Conservation (phyloP, 2,329 filamentous ascomycete genomes). For the Neurospora sp. region DNA sequence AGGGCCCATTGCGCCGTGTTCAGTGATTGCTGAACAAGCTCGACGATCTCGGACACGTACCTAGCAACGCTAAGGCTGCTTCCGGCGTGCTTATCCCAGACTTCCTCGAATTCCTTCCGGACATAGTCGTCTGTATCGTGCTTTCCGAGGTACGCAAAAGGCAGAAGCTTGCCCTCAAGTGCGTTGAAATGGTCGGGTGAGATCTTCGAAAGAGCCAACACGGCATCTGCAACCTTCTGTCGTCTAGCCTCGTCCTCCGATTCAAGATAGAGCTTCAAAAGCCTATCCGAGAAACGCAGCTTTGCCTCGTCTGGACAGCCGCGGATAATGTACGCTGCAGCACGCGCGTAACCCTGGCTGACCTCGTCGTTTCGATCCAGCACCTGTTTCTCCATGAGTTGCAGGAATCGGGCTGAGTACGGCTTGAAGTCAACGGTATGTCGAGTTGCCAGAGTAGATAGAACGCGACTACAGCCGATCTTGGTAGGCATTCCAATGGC, state of each 20-base stretch:
- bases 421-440: slow-evolving; percentile 66
- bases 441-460: slow-evolving; percentile 75
- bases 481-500: slow-evolving; percentile 90
- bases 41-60: slow-evolving; percentile 74
- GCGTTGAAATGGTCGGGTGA: slow-evolving; percentile 81
- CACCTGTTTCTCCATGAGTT: slow-evolving; percentile 67
- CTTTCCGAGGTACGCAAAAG: slow-evolving; percentile 79
- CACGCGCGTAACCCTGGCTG: slow-evolving; percentile 75
- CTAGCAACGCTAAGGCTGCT: slow-evolving; percentile 71
- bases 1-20: slow-evolving; percentile 80
- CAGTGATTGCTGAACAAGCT: slow-evolving; percentile 56
- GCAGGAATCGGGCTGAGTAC: slow-evolving; percentile 66
- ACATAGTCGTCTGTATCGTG: slow-evolving; percentile 79
- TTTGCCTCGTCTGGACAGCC: slow-evolving; percentile 39
- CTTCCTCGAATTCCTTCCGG: slow-evolving; percentile 67
- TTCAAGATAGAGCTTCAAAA: slow-evolving; percentile 66
- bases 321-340: slow-evolving; percentile 75
- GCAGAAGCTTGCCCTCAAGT: slow-evolving; percentile 64
- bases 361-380: slow-evolving; percentile 93
- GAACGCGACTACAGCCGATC: slow-evolving; percentile 76
- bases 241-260: slow-evolving; percentile 69
- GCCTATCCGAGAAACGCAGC: slow-evolving; percentile 39
- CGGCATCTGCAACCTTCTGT: slow-evolving; percentile 70
- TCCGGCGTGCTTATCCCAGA: slow-evolving; percentile 86
- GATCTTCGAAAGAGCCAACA: slow-evolving; percentile 73